Base-by-base conservation (phyloP, 352 stramenopile species). In the Detonula confervacea region DNA sequence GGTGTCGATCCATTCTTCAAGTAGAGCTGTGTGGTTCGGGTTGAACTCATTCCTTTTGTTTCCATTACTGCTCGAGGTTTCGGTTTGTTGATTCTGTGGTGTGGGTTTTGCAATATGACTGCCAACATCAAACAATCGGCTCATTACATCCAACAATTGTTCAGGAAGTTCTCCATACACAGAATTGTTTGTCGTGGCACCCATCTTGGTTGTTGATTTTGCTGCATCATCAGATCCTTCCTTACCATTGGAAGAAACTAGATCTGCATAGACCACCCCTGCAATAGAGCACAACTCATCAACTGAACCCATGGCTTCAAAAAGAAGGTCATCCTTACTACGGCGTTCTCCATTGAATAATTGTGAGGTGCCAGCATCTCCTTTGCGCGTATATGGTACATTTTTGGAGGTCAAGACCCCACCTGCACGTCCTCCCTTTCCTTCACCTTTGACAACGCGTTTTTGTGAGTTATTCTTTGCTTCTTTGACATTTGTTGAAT, bases 1-100 rank as follows among this genome's bases (percentile, higher is more conserved):
- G n/a, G 60, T 56, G 66, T 94, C 86, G 35, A 94, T 92, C 84
- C 83, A 91, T 61, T 84, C 71, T 86, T 94, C 89, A 14, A 94
- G 68, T 33, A 81, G 33, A 11, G 80, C 42, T 60, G 88, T 84
- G 55, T 91, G 84, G 18, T 84, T 14, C 0, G 35, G n/a, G 63
- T 83, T 37, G 72, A 92, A 90, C 44, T 71, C 84, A 59, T 80
- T 63, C 33, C 54, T 52, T 33, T 75, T 29, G 20, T 80, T 66
- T 51, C 1, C 25, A 39, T 77, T 37, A n/a, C n/a, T n/a, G 20
- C 30, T 71, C 33, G 54, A 16, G 30, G 18, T 33, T 27, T 70
- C 64, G 11, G 78, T 33, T 5, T 67, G 44, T 57, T 54, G n/a
- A 20, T 54, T 33, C 20, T 68, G 54, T 54, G 59, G 37, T 30